phyloP scores from a whole-genome alignment of 495 filamentous ascomycete species.

The Apodospora peruviana region DNA sequence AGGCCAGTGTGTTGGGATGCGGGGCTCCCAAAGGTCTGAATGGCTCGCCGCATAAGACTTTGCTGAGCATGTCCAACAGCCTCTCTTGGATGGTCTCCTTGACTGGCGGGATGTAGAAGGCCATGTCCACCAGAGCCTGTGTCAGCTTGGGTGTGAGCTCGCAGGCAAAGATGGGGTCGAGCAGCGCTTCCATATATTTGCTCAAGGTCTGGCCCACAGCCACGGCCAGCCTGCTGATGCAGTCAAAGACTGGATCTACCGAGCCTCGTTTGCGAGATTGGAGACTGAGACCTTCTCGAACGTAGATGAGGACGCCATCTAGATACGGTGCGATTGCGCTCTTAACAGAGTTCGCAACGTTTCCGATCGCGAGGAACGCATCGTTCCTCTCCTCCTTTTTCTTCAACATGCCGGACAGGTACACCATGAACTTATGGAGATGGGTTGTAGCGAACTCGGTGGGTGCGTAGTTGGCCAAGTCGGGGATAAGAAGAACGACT shows the following conservation, averaged over 20 bases:
- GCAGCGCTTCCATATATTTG: conserved; percentile 93
- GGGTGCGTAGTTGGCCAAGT: conserved; percentile 87
- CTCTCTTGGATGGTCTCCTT: conserved; percentile 89
- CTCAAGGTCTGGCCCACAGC: conserved; percentile 94
- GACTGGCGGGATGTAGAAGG: conserved; percentile 94
- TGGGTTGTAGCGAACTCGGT: conserved; percentile 75
- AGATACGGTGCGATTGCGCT: conserved; percentile 92
- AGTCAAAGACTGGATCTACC: conserved; percentile 93
- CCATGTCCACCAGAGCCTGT: conserved; percentile 95
- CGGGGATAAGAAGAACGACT: conserved; percentile 82
- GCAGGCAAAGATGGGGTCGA: conserved; percentile 96
- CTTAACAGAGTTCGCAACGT: conserved; percentile 92
- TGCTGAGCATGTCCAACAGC: conserved; percentile 89
- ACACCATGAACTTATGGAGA: conserved; percentile 94
- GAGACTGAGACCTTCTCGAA: conserved; percentile 80
- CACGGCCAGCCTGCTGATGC: conserved; percentile 91
- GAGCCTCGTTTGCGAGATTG: conserved; percentile 70
- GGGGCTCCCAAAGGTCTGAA: conserved; percentile 91
- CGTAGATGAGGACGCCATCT: conserved; percentile 85
- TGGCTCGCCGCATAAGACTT: conserved; percentile 83
- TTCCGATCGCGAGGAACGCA: conserved; percentile 90
- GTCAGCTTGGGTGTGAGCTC: conserved; percentile 87
- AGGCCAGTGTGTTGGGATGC: conserved; percentile 52
- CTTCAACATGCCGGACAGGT: conserved; percentile 91
- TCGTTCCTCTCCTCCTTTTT: conserved; percentile 88